Percentiles rank a stretch among this genome's conserved stretches.
phyloP scores from a whole-genome alignment of 75 land plant species.

The Isoetes taiwanensis region DNA sequence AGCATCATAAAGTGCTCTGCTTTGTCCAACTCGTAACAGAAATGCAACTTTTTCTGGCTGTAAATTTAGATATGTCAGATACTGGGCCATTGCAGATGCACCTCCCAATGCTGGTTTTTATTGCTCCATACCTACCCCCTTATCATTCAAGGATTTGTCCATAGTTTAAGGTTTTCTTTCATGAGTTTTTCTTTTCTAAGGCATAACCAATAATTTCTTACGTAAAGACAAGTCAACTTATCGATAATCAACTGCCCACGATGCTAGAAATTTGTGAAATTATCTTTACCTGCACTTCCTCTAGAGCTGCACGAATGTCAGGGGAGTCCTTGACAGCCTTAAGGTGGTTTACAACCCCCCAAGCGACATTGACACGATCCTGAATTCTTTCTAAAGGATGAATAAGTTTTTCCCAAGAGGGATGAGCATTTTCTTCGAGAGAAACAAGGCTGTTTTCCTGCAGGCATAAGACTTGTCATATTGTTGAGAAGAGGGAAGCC shows the following conservation, averaged over 20 bases:
- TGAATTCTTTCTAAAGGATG: slow-evolving; percentile 64
- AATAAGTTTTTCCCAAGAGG: slow-evolving; percentile 56
- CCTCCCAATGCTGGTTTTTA: too few species aligned
- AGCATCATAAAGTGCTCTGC: slow-evolving; percentile 73
- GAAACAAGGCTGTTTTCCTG: slow-evolving; percentile 53
- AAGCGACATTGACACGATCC: slow-evolving; percentile 51
- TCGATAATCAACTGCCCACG: not conserved
- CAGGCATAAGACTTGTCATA: not conserved
- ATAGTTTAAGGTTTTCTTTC: too few species aligned
- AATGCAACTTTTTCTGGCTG: slow-evolving; percentile 82
- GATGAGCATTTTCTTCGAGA: slow-evolving; percentile 59
- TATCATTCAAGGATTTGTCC: too few species aligned
- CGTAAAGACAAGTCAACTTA: not conserved
- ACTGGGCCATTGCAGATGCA: too few species aligned
- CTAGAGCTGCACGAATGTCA: slow-evolving; percentile 66
- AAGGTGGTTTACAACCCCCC: slow-evolving; percentile 73
- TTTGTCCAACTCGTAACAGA: slow-evolving; percentile 58
- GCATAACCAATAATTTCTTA: not conserved
- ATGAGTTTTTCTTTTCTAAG: too few species aligned
- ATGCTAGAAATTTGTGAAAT: too few species aligned
- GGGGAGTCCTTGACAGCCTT: slow-evolving; percentile 65
- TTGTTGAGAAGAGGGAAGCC: not conserved
- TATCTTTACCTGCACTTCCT: slow-evolving; percentile 86
- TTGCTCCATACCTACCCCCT: too few species aligned
- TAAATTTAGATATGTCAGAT: too few species aligned